phyloP scores from a whole-genome alignment of 148 eudicot species.

The Agrostemma githago region DNA sequence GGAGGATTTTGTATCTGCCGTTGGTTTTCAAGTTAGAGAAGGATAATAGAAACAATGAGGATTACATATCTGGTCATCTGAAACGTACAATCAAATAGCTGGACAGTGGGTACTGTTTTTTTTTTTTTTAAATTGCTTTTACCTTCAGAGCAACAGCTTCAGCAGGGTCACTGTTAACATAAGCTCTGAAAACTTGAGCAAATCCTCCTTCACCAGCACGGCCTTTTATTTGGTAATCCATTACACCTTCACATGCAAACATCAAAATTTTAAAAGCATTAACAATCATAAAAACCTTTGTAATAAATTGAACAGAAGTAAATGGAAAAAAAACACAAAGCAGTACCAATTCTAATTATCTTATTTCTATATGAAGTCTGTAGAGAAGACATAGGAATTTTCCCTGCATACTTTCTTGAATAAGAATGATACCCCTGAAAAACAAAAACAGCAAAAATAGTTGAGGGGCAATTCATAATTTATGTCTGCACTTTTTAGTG shows the following conservation, averaged over 20 bases:
- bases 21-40: constrained; percentile 18
- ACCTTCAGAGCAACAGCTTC: constrained; percentile 90
- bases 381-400: constrained; percentile 50
- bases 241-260: constrained; percentile 46
- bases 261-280: constrained; percentile 5
- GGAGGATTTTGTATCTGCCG: constrained; percentile 86
- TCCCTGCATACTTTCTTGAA: constrained; percentile 61
- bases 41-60: not conserved
- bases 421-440: constrained; percentile 74
- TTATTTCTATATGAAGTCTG: constrained; percentile 65
- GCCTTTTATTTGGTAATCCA: constrained; percentile 76
- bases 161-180: constrained; percentile 54
- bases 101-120: not conserved
- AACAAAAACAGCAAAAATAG: constrained; percentile 9
- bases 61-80: not conserved
- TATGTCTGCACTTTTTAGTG: not conserved
- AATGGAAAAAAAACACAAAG: not conserved
- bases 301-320: not conserved
- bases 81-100: not conserved
- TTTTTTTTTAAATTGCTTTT: not conserved
- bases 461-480: not conserved
- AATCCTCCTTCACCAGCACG: constrained; percentile 90
- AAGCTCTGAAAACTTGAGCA: constrained; percentile 90
- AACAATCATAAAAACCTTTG: constrained; percentile 9
- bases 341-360: constrained; percentile 72